Percentiles rank a stretch among this genome's conserved stretches.
Conservation (phyloP, 176 grass and related monocot genomes). For the Zoysia japonica region DNA sequence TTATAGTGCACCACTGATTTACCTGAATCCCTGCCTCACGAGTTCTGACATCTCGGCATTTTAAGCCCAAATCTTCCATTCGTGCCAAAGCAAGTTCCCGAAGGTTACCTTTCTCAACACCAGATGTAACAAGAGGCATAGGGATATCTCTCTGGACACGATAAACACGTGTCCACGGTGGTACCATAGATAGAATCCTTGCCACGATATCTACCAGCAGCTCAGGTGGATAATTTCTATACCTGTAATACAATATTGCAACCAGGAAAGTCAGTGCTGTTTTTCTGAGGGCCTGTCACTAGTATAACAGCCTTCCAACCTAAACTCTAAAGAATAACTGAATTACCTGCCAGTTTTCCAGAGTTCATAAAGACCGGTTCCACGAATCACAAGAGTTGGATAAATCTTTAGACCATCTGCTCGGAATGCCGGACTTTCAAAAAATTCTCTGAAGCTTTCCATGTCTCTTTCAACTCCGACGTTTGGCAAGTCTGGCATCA, state of each 20-base stretch:
- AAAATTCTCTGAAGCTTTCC: constrained; percentile 98
- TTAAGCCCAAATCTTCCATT: constrained; percentile 95
- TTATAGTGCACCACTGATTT: constrained; percentile 5
- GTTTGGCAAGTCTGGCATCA: constrained; percentile 99
- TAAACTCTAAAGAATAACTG: constrained; percentile 29
- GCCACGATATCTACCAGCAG: constrained; percentile 91
- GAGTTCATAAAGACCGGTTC: constrained; percentile 98
- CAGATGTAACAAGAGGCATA: constrained; percentile 98
- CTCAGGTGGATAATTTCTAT: constrained; percentile 94
- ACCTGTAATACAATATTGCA: constrained; percentile 52
- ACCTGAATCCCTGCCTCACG: constrained; percentile 99
- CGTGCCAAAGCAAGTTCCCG: constrained; percentile 93
- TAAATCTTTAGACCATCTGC: constrained; percentile 99
- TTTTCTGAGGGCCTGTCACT: neutral
- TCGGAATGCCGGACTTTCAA: constrained; percentile 83
- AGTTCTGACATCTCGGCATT: constrained; percentile 97
- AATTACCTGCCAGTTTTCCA: constrained; percentile 98
- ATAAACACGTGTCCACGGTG: constrained; percentile 95
- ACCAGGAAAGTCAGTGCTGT: neutral
- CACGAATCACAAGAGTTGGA: constrained; percentile 95
- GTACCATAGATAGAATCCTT: constrained; percentile 90
- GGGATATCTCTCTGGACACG: constrained; percentile 97
- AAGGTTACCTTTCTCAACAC: constrained; percentile 97
- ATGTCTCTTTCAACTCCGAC: constrained; percentile 95
- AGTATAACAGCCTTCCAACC: neutral